Evolutionary conservation across 2,329 filamentous ascomycete species (phyloP), one percentile per base, ranked within the genome.

Genomic region (Hypomyces rosellus): DNA sequence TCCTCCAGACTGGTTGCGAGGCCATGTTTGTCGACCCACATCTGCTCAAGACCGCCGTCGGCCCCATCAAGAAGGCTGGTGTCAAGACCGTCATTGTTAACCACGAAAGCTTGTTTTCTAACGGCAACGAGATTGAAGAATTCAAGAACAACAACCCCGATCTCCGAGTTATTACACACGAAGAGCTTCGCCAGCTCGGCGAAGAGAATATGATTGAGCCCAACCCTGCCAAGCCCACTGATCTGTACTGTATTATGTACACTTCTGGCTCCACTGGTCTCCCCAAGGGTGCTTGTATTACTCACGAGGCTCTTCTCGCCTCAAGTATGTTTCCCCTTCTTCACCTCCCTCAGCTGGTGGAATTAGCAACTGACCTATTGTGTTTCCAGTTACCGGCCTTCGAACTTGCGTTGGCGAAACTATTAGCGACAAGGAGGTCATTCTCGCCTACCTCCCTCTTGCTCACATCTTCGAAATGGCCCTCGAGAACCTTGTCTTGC

Each of bases 391-490:
- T 57, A 86, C 92, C 43, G 93, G 93, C 65, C 81, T 96, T 42
- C 81, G 85, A 63, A 79, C 80, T 39, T 84, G 89, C 54, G 84
- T 97, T 44, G 88, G 87, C 18, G 82, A 85, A 52, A 86, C 86
- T 61, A 81, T 97, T 45, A 85, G 84, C 53, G 83, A 86, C 51
- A 82, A 79, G 42, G 93, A 99, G 60, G 80, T 80, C 42, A 76
- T 97, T 40, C 79, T 99, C 42, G 89, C 91, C 18, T 99, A 97
- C 69, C 81, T 99, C 13, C 93, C 93, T 2, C 84, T 95, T 48
- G 91, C 93, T 2, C 93, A 99, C 66, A 97, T 97, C 62, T 84
- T 99, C 61, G 93, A 99, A 69, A 93, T 96, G 69, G 87, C 92
- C 52, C 89, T 99, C 58, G 93, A 99, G 72, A 96, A 95, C 67